phyloP scores from a whole-genome alignment of 179 eudicot species.

The Spinacia oleracea region DNA sequence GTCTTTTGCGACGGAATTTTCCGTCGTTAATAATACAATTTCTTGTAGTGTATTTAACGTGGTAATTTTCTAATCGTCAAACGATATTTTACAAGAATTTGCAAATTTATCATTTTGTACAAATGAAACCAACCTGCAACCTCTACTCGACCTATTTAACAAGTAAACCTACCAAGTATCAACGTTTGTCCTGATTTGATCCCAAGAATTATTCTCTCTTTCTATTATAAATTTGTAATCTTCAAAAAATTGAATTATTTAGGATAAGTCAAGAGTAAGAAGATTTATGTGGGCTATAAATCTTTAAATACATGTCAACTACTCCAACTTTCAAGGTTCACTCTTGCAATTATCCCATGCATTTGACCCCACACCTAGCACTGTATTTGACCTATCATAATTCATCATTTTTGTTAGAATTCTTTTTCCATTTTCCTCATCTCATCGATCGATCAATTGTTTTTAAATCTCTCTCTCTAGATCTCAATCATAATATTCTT shows the following conservation, averaged over 20 bases:
- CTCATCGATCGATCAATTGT: not conserved
- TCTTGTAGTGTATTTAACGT: too few relatives aligned
- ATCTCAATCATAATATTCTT: constrained; percentile 26
- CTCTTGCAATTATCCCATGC: constrained; percentile 14
- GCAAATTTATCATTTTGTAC: not conserved
- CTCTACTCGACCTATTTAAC: too few relatives aligned
- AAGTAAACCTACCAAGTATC: too few relatives aligned
- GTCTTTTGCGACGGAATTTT: too few relatives aligned
- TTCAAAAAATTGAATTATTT: constrained; percentile 13
- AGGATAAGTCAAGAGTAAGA: constrained; percentile 5
- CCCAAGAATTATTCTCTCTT: not conserved
- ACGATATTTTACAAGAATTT: too few relatives aligned
- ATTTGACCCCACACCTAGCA: constrained; percentile 29
- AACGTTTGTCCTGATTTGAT: constrained; percentile 10
- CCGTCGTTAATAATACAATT: too few relatives aligned
- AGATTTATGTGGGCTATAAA: constrained; percentile 16
- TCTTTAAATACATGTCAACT: constrained; percentile 26
- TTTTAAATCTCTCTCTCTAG: not conserved
- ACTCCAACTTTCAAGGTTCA: constrained; percentile 19
- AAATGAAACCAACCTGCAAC: not conserved
- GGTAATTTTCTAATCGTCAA: too few relatives aligned
- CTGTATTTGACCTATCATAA: constrained; percentile 30
- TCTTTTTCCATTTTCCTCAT: constrained; percentile 21
- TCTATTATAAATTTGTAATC: not conserved
- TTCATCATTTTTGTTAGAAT: constrained; percentile 7